Percentiles rank a stretch among this genome's conserved stretches.
These are phyloP conservation scores for Colletotrichum somersetense DNA, from an alignment of 2,329 filamentous ascomycete species.

Conservation along the genomic window DNA sequence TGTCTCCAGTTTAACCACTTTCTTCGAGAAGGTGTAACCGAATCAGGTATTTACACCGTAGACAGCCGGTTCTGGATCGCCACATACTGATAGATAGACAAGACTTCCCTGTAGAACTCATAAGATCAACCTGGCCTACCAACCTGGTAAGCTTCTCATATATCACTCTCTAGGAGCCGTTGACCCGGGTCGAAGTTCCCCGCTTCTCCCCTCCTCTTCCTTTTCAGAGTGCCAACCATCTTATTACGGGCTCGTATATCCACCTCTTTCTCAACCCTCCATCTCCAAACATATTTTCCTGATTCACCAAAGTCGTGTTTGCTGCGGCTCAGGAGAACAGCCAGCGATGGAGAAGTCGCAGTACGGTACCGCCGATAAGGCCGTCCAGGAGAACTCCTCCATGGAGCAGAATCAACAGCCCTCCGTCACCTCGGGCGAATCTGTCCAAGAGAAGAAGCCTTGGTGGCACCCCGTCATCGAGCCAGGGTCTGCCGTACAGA, in stretches of 20 bases:
- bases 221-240: slow-evolving; percentile 22
- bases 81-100: slow-evolving; percentile 38
- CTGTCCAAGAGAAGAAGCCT: slow-evolving; percentile 46
- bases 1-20: background rate
- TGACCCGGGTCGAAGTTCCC: slow-evolving; percentile 4
- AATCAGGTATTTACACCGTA: slow-evolving; percentile 21
- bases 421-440: slow-evolving; percentile 32
- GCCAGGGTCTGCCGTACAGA: slow-evolving; percentile 62
- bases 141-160: slow-evolving; percentile 8
- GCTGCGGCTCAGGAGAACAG: background rate
- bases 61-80: slow-evolving; percentile 27
- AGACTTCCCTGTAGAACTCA: slow-evolving; percentile 16
- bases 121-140: slow-evolving; percentile 20
- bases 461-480: slow-evolving; percentile 55
- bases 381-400: slow-evolving; percentile 42
- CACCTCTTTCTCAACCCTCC: background rate
- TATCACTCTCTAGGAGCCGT: slow-evolving; percentile 19
- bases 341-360: slow-evolving; percentile 39
- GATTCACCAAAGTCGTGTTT: background rate
- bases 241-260: slow-evolving; percentile 9
- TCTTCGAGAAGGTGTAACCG: background rate
- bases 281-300: background rate
- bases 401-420: slow-evolving; percentile 37
- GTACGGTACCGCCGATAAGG: slow-evolving; percentile 37
- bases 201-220: background rate